Percentiles rank a stretch among this genome's conserved stretches.
phyloP scores from a whole-genome alignment of 192 early-diverging fungal genomes.

The Backusella luteola region DNA sequence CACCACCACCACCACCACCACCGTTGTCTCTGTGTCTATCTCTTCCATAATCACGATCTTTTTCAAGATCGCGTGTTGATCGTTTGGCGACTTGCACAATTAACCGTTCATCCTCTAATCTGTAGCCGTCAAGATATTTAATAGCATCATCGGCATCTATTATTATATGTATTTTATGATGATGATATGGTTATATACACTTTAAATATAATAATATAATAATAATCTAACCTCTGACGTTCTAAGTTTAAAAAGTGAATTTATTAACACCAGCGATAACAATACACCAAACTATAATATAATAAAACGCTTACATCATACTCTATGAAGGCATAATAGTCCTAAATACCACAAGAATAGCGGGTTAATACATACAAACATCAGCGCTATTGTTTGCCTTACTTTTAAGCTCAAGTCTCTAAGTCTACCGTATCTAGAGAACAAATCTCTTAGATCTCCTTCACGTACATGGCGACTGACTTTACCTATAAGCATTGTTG shows the following conservation, averaged over 20 bases:
- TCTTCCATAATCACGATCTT: neutral
- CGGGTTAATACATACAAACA: neutral
- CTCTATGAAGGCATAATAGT: slow-evolving; percentile 31
- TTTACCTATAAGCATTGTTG: slow-evolving; percentile 1
- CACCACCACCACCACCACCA: slow-evolving; percentile 20
- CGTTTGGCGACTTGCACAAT: slow-evolving; percentile 19
- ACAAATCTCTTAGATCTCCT: slow-evolving; percentile 31
- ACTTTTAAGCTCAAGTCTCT: slow-evolving; percentile 26
- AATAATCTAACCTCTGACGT: slow-evolving; percentile 10
- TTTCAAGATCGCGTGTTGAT: neutral
- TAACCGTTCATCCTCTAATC: slow-evolving; percentile 25
- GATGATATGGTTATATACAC: neutral
- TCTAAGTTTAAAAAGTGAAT: slow-evolving; percentile 3
- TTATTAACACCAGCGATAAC: neutral
- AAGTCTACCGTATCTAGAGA: slow-evolving; percentile 21
- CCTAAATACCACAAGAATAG: slow-evolving; percentile 12
- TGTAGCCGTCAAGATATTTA: slow-evolving; percentile 29
- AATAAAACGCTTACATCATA: slow-evolving; percentile 26
- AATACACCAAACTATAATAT: neutral
- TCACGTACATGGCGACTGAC: slow-evolving; percentile 26
- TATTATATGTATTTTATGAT: neutral
- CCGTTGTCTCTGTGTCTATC: neutral
- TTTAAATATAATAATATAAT: too few species aligned
- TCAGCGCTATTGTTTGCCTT: neutral
- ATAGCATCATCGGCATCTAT: slow-evolving; percentile 36